Conservation (phyloP, 768 basidiomycete species). For the Daedaleopsis sinensis region DNA sequence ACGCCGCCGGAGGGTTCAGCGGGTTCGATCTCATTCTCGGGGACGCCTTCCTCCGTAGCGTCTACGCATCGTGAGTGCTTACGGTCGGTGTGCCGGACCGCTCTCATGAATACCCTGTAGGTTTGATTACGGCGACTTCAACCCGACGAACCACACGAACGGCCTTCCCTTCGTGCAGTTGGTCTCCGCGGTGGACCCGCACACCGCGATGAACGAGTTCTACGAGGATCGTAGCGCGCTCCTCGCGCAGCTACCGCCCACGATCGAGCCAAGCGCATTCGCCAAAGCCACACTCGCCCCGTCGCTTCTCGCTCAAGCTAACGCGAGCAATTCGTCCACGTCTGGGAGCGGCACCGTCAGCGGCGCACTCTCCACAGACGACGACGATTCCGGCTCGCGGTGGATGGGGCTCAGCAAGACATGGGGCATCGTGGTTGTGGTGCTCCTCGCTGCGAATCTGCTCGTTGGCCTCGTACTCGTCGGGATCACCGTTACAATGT, state of each 20-base stretch:
- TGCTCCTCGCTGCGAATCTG: slow-evolving; percentile 6
- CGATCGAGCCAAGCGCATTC: slow-evolving; percentile 3
- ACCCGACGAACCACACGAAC: slow-evolving; percentile 18
- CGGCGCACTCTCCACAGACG: not conserved
- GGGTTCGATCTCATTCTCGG: slow-evolving; percentile 35
- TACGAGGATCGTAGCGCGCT: not conserved
- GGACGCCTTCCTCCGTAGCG: slow-evolving; percentile 37
- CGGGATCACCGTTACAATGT: not conserved
- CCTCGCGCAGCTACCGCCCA: not conserved
- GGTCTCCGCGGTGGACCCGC: slow-evolving; percentile 24
- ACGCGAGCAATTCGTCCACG: not conserved
- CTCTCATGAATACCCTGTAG: slow-evolving; percentile 1
- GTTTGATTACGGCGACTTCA: slow-evolving; percentile 27
- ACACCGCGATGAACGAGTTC: slow-evolving; percentile 33
- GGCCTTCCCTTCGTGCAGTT: slow-evolving; percentile 37
- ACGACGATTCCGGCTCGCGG: not conserved
- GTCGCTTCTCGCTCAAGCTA: not conserved
- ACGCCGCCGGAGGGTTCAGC: slow-evolving; percentile 6
- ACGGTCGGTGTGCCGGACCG: not conserved
- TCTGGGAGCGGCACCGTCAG: not conserved
- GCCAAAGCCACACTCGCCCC: not conserved
- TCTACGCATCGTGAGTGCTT: slow-evolving; percentile 33
- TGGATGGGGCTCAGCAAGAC: not conserved
- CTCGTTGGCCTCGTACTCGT: slow-evolving; percentile 3
- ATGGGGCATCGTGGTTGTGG: not conserved